Base-by-base conservation (phyloP, 805 yeast species). In the Candida sithepensis region DNA sequence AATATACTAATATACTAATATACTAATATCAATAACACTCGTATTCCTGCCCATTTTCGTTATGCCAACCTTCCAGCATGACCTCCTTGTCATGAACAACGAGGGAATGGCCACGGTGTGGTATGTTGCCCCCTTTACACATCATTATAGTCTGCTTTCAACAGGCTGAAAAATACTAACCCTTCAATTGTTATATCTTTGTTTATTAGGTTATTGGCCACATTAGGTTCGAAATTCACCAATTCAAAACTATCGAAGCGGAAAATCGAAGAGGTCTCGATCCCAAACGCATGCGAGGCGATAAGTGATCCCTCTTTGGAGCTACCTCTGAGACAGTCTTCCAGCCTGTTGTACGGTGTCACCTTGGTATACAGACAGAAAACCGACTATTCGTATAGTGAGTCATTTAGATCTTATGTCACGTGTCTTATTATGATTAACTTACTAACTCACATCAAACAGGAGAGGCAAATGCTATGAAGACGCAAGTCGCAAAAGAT, bases 311-410 rank as follows among this genome's bases (percentile, higher is more conserved):
- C 61, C 12, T 43, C 54, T 2, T 39, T 49, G 10, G 51, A 48
- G 2, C 28, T 59, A 16, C 53, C 68, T 1, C 48, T 69, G 36
- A 59, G 81, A 39, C 61, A 69, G 16, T 59, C 69, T 0, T 73
- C 82, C 0, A 71, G 62, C 43, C 59, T 80, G 9, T 56, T 80
- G 47, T 70, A 73, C 53, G 85, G 85, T 0, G 63, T 77, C 1
- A 64, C 78, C 1, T 51, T 80, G 40, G 66, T 73, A 23, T 77
- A 75, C 57, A 75, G 69, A 47, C 73, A 75, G 23, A 77, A 82
- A 57, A 70, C 76, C 0, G 72, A 71, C 3, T 73, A 72, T 53
- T 70, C 75, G 52, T 69, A 68, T 52, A 57, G 65, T 56, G 51
- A 49, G 66, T 55, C 22, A 38, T 38, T 19, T 7, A 13, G 19